Evolutionary conservation across 2,329 filamentous ascomycete genomes (phyloP).

Genomic region (Colletotrichum costaricense): DNA sequence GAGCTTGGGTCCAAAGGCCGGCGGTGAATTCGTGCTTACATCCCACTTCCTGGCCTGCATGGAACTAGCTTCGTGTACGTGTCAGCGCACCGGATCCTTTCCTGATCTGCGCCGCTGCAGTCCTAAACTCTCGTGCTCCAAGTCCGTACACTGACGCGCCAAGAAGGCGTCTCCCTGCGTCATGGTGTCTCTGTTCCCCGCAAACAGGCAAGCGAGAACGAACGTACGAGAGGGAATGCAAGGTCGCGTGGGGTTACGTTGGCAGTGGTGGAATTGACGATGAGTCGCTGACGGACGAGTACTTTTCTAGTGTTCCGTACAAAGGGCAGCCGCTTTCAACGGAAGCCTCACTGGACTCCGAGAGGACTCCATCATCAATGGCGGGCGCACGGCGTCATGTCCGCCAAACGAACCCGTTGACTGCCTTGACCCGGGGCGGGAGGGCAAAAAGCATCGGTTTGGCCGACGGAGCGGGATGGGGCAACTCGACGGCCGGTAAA

Average conservation of each 20-base stretch:
- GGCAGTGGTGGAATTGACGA: neutral
- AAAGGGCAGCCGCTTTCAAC: neutral
- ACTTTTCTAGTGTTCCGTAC: neutral
- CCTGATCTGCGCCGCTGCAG: slow-evolving; percentile 4
- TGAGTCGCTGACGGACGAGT: too few species aligned
- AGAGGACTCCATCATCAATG: neutral
- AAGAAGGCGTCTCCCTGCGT: slow-evolving; percentile 2
- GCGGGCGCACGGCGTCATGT: neutral
- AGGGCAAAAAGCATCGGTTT: slow-evolving; percentile 2
- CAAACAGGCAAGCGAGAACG: slow-evolving; percentile 1
- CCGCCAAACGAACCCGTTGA: neutral
- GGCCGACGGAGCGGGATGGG: slow-evolving; percentile 30
- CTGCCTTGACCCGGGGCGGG: neutral
- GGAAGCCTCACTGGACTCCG: neutral
- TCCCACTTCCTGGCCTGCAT: neutral
- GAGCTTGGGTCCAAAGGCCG: neutral
- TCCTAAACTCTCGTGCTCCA: neutral
- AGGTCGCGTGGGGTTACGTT: neutral
- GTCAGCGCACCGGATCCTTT: neutral
- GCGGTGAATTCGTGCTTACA: neutral
- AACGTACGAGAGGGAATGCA: neutral
- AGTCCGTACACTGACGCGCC: neutral
- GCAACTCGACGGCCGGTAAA: slow-evolving; percentile 7
- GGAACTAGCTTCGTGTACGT: neutral
- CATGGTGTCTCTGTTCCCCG: slow-evolving; percentile 15